Evolutionary conservation across 768 basidiomycete species (phyloP), one percentile per base, ranked within the genome.

Genomic region (Tephrocybe sp.): DNA sequence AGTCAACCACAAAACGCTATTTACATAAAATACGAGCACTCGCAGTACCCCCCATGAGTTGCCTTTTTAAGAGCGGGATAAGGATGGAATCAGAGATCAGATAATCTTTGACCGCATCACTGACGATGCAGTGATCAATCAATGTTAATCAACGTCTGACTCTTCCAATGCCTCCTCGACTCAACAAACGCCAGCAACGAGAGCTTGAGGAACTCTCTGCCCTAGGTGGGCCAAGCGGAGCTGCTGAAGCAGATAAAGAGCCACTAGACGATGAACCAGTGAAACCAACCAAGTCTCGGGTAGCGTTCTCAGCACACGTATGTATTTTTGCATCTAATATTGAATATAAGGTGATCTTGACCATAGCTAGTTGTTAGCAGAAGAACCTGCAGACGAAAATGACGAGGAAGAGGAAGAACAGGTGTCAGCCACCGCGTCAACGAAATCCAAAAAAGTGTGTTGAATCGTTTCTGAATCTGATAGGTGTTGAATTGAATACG

Each of bases 111-210:
- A n/a, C n/a, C n/a, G n/a, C n/a, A n/a, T n/a, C n/a, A n/a, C n/a
- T n/a, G n/a, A n/a, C n/a, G n/a, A n/a, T n/a, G n/a, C n/a, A n/a
- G n/a, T n/a, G n/a, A n/a, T n/a, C n/a, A n/a, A n/a, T n/a, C n/a
- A n/a, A n/a, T n/a, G n/a, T n/a, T n/a, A n/a, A n/a, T n/a, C n/a
- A n/a, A n/a, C n/a, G n/a, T n/a, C n/a, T n/a, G n/a, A n/a, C n/a
- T n/a, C n/a, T n/a, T n/a, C n/a, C n/a, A n/a, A 90, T 88, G 88
- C 75, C 86, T 49, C 82, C 86, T 18, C 76, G 87, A 54, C 68
- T 86, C 31, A 94, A 82, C 68, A 94, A 91, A 68, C 77, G 93
- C 41, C 91, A 93, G 65, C 89, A 94, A 60, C 73, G 92, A 39
- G 90, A 92, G 60, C 75, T 83, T 19, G 90, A 93, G 51, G 90